Percentiles rank a stretch among this genome's conserved stretches.
Evolutionary conservation across 345 rosid species (phyloP).

Genomic region (Salix exigua): DNA sequence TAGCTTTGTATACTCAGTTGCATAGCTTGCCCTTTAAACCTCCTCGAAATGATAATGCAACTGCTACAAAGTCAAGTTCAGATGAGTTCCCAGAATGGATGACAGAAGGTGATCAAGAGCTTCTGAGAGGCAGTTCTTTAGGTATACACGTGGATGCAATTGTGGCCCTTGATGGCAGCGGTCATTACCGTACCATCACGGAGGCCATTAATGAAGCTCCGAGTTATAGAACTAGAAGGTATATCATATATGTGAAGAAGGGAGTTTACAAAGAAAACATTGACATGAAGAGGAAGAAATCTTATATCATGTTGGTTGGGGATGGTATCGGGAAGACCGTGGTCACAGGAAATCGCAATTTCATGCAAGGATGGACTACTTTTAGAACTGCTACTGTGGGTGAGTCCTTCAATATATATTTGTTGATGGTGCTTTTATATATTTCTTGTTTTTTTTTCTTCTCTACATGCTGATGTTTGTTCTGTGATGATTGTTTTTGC

Average conservation of each 20-base stretch:
- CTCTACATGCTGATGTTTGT: background rate
- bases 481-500: background rate
- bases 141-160: constrained; percentile 22
- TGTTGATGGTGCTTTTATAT: background rate
- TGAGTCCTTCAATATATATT: constrained; percentile 1
- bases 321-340: constrained; percentile 32
- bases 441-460: too few relatives aligned
- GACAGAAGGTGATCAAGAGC: constrained; percentile 48
- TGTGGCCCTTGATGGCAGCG: constrained; percentile 28
- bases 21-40: constrained; percentile 67
- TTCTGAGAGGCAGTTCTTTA: background rate
- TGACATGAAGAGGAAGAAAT: constrained; percentile 32
- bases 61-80: background rate
- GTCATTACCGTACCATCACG: constrained; percentile 22
- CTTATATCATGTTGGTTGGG: constrained; percentile 26
- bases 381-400: constrained; percentile 34
- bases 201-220: constrained; percentile 30
- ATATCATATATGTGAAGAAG: constrained; percentile 26
- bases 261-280: constrained; percentile 28
- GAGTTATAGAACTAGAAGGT: constrained; percentile 13
- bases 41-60: constrained; percentile 17
- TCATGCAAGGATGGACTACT: constrained; percentile 35
- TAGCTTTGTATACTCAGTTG: constrained; percentile 33
- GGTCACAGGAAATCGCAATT: constrained; percentile 22
- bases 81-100: constrained; percentile 58